A percentile compares a stretch with the other conserved stretches of the same genome.
These are phyloP conservation scores for Orbilia ellipsospora DNA, from an alignment of 2,329 filamentous ascomycete species.

Conservation along the genomic window DNA sequence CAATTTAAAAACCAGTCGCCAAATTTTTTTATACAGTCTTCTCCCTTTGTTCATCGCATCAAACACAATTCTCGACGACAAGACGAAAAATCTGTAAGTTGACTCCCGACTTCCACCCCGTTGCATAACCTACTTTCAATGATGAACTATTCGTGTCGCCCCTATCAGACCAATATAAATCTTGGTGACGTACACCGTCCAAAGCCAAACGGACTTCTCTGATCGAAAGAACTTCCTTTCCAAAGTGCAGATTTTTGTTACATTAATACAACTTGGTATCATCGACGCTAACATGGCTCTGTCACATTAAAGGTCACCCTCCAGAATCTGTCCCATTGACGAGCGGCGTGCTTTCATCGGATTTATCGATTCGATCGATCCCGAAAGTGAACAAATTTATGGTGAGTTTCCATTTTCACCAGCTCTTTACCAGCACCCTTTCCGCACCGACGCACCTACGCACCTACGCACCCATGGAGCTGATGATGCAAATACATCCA, in stretches of 20 bases:
- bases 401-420: too few species aligned
- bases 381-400: too few species aligned
- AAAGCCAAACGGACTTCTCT: constrained; percentile 55
- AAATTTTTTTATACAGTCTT: background rate
- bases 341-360: too few species aligned
- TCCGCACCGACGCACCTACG: background rate
- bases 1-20: background rate
- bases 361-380: too few species aligned
- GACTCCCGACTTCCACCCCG: background rate
- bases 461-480: constrained; percentile 12
- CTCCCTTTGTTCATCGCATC: background rate
- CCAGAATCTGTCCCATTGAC: background rate
- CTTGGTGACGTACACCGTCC: constrained; percentile 55
- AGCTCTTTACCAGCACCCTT: background rate
- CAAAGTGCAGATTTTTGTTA: background rate
- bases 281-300: constrained; percentile 13
- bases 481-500: constrained; percentile 54
- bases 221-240: constrained; percentile 22
- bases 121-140: constrained; percentile 12
- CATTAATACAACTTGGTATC: background rate
- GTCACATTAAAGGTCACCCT: background rate
- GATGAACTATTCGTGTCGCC: constrained; percentile 56
- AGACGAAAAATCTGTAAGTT: constrained; percentile 5
- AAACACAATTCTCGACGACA: background rate
- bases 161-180: constrained; percentile 51